phyloP scores from a whole-genome alignment of 805 yeast species.

The Metschnikowia corniflorae region DNA sequence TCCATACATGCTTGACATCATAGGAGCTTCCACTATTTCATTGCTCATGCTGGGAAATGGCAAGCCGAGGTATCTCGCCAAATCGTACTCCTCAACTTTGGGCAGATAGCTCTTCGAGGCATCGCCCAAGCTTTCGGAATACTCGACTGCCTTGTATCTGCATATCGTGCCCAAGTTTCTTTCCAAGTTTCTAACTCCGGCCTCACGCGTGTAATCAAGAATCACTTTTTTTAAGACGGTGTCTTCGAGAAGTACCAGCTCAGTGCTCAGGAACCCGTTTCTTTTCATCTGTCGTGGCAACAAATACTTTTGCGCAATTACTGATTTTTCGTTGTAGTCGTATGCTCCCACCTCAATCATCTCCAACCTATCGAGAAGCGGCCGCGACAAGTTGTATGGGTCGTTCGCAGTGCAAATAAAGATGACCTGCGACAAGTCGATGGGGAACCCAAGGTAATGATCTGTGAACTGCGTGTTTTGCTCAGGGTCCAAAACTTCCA shows the following conservation, averaged over 20 bases:
- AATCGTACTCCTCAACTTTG: slow-evolving; percentile 47
- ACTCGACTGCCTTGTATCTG: slow-evolving; percentile 78
- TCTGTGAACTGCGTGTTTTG: slow-evolving; percentile 75
- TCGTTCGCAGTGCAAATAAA: slow-evolving; percentile 88
- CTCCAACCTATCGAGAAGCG: slow-evolving; percentile 82
- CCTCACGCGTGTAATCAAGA: slow-evolving; percentile 71
- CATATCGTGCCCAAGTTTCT: slow-evolving; percentile 72
- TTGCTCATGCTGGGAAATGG: slow-evolving; percentile 43
- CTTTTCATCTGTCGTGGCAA: slow-evolving; percentile 71
- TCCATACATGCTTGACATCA: slow-evolving; percentile 55
- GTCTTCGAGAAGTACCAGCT: slow-evolving; percentile 45
- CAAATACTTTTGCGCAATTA: slow-evolving; percentile 64
- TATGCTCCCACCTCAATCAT: slow-evolving; percentile 76
- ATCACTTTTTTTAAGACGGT: slow-evolving; percentile 61
- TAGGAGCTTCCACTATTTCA: slow-evolving; percentile 38
- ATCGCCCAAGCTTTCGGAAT: slow-evolving; percentile 30
- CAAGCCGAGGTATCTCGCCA: slow-evolving; percentile 67
- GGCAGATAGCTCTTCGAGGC: slow-evolving; percentile 28
- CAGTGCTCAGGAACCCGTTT: slow-evolving; percentile 53
- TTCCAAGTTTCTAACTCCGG: slow-evolving; percentile 82
- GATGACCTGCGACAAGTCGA: slow-evolving; percentile 75
- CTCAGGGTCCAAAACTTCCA: slow-evolving; percentile 89
- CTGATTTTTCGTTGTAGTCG: slow-evolving; percentile 70
- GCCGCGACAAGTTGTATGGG: slow-evolving; percentile 64
- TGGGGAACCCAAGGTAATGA: slow-evolving; percentile 81